Evolutionary conservation across 2,329 filamentous ascomycete species (phyloP).

Genomic region (Berkeleyomyces basicola): DNA sequence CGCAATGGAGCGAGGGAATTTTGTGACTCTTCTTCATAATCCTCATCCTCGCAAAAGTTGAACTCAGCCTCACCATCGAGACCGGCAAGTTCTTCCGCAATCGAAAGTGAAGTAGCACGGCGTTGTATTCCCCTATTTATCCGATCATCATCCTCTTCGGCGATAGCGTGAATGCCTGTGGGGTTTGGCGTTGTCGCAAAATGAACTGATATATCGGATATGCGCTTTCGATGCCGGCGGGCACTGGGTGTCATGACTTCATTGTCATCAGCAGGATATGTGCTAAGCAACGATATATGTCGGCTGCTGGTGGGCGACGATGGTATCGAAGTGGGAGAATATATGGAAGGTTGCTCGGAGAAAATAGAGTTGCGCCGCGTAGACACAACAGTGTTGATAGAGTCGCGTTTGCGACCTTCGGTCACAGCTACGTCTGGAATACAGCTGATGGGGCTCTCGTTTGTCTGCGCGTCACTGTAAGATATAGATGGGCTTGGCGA

Average conservation of each 20-base stretch:
- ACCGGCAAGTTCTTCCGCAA: constrained; percentile 12
- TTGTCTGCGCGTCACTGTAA: constrained; percentile 19
- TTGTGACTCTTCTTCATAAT: constrained; percentile 20
- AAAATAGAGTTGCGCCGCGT: constrained; percentile 44
- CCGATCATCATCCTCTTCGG: constrained; percentile 23
- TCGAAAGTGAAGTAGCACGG: constrained; percentile 6
- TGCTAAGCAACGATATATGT: constrained; percentile 9
- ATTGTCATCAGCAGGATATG: not conserved
- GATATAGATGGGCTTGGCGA: constrained; percentile 7
- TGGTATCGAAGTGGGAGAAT: constrained; percentile 54
- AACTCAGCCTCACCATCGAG: constrained; percentile 14
- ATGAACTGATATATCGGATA: constrained; percentile 12
- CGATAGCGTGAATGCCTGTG: constrained; percentile 20
- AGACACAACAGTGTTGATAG: constrained; percentile 21
- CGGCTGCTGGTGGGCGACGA: constrained; percentile 56
- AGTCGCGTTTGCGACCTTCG: constrained; percentile 9
- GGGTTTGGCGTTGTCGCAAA: constrained; percentile 9
- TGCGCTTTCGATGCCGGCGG: constrained; percentile 9
- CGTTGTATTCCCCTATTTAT: not conserved
- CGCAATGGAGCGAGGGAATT: constrained; percentile 25
- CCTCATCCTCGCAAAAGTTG: constrained; percentile 16
- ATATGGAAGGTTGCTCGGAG: constrained; percentile 44
- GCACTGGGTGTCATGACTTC: constrained; percentile 9
- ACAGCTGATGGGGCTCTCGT: constrained; percentile 33
- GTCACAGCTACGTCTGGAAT: constrained; percentile 19